phyloP scores from a whole-genome alignment of 176 grass and related monocot genomes.

The Tillandsia fasciculata region DNA sequence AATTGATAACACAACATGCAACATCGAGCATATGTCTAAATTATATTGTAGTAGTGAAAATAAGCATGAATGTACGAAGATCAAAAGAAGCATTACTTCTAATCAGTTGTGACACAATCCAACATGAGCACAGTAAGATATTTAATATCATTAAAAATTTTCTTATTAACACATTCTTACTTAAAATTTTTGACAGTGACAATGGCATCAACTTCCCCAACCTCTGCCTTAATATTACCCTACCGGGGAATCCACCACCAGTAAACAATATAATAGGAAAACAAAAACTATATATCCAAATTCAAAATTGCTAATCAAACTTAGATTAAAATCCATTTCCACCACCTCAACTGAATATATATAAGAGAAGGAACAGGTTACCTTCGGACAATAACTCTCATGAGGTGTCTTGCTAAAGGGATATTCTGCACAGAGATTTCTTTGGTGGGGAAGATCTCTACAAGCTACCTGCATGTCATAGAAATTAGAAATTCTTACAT shows the following conservation, averaged over 20 bases:
- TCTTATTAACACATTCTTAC: not conserved
- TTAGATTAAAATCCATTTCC: too few relatives aligned
- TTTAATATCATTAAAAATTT: not conserved
- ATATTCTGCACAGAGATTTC: slow-evolving; percentile 43
- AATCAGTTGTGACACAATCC: too few relatives aligned
- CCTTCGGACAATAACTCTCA: slow-evolving; percentile 38
- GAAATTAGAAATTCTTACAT: not conserved
- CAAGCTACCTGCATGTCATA: slow-evolving; percentile 51
- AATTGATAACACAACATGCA: too few relatives aligned
- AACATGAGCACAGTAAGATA: too few relatives aligned
- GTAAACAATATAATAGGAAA: too few relatives aligned
- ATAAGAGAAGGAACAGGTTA: not conserved
- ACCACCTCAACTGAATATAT: not conserved
- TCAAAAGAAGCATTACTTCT: too few relatives aligned
- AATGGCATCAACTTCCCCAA: not conserved
- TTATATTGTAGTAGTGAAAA: too few relatives aligned
- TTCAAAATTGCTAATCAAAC: not conserved
- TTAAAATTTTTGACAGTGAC: not conserved
- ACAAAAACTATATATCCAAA: not conserved
- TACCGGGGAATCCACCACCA: not conserved
- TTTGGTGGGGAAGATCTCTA: slow-evolving; percentile 64
- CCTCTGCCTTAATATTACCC: not conserved
- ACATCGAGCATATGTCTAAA: too few relatives aligned
- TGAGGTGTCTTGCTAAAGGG: slow-evolving; percentile 53
- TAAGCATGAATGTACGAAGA: too few relatives aligned